These are phyloP conservation scores for Tuber indicum DNA, from an alignment of 495 filamentous ascomycete species.

Conservation along the genomic window DNA sequence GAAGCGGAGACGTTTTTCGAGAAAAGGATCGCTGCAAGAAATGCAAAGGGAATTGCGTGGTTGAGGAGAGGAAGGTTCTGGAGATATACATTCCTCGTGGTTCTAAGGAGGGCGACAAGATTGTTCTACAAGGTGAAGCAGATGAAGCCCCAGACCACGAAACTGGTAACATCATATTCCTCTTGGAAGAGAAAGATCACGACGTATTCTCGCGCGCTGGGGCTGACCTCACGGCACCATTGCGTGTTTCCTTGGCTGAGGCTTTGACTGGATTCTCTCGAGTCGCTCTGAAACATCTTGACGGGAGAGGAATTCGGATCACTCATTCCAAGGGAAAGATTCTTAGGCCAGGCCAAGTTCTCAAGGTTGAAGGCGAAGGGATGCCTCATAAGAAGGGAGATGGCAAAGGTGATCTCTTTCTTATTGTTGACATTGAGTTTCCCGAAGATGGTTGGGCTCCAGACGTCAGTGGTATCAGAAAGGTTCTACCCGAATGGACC, in stretches of 20 bases:
- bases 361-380: conserved; percentile 80
- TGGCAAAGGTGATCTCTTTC: conserved; percentile 74
- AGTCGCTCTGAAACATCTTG: conserved; percentile 85
- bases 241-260: conserved; percentile 75
- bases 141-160: conserved; percentile 87
- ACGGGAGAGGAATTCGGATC: conserved; percentile 82
- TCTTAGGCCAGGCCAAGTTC: conserved; percentile 68
- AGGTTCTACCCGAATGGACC: conserved; percentile 59
- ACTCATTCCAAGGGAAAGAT: conserved; percentile 67
- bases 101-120: conserved; percentile 77
- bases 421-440: conserved; percentile 80
- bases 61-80: conserved; percentile 79
- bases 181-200: conserved; percentile 73
- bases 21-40: conserved; percentile 97
- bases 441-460: conserved; percentile 77
- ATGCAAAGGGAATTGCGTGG: conserved; percentile 83
- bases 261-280: conserved; percentile 82
- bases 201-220: conserved; percentile 72
- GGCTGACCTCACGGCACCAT: conserved; percentile 69
- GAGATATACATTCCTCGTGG: conserved; percentile 95
- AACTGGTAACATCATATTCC: conserved; percentile 89
- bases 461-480: conserved; percentile 59
- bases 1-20: conserved; percentile 73
- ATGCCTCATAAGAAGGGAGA: conserved; percentile 90
- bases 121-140: conserved; percentile 87